A percentile compares a stretch with the other conserved stretches of the same genome.
Conservation (phyloP, 2,329 filamentous ascomycete genomes). For the Chaetomium globosum region DNA sequence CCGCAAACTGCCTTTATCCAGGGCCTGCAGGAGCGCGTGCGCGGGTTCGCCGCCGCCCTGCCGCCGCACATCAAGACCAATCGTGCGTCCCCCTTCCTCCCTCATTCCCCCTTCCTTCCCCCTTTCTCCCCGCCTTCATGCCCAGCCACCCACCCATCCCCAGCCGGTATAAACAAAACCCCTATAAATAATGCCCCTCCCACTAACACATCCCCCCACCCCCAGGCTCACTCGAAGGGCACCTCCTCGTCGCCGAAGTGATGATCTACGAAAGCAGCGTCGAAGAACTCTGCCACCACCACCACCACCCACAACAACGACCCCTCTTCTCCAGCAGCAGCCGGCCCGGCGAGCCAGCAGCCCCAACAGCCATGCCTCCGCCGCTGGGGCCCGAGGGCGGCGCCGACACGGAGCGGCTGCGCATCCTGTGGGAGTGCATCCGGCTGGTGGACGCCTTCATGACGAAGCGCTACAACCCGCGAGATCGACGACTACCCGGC, state of each 20-base stretch:
- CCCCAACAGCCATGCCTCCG: neutral
- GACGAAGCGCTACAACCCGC: slow-evolving; percentile 35
- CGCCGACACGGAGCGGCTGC: slow-evolving; percentile 45
- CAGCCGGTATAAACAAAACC: neutral
- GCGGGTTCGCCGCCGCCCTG: slow-evolving; percentile 45
- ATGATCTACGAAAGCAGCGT: slow-evolving; percentile 53
- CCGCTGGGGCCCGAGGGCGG: neutral
- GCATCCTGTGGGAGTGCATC: slow-evolving; percentile 52
- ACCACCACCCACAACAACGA: no score
- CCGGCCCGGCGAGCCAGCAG: neutral
- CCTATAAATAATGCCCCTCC: no score
- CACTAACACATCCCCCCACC: neutral
- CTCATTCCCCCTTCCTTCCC: no score
- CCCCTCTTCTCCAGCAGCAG: neutral
- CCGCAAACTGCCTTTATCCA: slow-evolving; percentile 49
- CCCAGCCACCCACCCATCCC: neutral
- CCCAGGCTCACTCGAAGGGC: slow-evolving; percentile 45
- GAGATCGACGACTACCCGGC: slow-evolving; percentile 40
- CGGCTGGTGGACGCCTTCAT: slow-evolving; percentile 48
- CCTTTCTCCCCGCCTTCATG: neutral
- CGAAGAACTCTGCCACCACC: slow-evolving; percentile 40
- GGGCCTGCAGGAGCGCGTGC: slow-evolving; percentile 50
- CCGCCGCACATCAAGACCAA: slow-evolving; percentile 43
- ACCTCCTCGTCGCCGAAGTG: slow-evolving; percentile 50
- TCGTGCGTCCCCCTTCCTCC: slow-evolving; percentile 11